Evolutionary conservation across 2,329 filamentous ascomycete species (phyloP).

Genomic region (Xylariaceae sp.): DNA sequence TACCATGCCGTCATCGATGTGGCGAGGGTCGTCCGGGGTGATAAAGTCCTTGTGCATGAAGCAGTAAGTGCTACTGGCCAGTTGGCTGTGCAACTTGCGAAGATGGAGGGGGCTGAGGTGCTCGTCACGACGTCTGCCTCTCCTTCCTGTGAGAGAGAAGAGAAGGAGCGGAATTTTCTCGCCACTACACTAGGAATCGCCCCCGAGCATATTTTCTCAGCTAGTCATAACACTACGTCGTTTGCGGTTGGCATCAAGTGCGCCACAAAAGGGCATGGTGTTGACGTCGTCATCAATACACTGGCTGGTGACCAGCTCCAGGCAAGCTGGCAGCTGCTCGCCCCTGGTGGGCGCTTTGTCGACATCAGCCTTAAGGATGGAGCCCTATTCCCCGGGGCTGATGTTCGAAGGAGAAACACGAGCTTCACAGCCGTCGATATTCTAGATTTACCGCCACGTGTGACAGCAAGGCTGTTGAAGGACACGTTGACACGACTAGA

Average conservation of each 20-base stretch:
- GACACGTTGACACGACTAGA: too few relatives aligned
- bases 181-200: too few relatives aligned
- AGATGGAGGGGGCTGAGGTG: slow-evolving; percentile 4
- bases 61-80: slow-evolving; percentile 8
- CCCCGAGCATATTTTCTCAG: slow-evolving; percentile 21
- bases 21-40: too few relatives aligned
- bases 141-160: too few relatives aligned
- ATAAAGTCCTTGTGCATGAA: slow-evolving; percentile 11
- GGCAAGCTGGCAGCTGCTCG: slow-evolving; percentile 9
- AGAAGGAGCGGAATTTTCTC: slow-evolving; percentile 15
- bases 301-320: slow-evolving; percentile 8
- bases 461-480: too few relatives aligned
- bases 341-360: slow-evolving; percentile 2
- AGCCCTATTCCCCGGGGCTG: slow-evolving; percentile 1
- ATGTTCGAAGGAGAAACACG: too few relatives aligned
- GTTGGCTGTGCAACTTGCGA: slow-evolving; percentile 5
- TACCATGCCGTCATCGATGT: too few relatives aligned
- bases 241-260: slow-evolving; percentile 17
- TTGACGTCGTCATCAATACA: slow-evolving; percentile 26
- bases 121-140: slow-evolving; percentile 14
- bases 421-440: too few relatives aligned
- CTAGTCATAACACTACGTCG: slow-evolving; percentile 12
- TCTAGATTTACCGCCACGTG: too few relatives aligned
- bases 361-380: slow-evolving; percentile 16
- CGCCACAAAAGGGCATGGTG: slow-evolving; percentile 12